Percentiles rank a stretch among this genome's conserved stretches.
phyloP scores from a whole-genome alignment of 169 alveolate species.

The Besnoitia besnoiti region DNA sequence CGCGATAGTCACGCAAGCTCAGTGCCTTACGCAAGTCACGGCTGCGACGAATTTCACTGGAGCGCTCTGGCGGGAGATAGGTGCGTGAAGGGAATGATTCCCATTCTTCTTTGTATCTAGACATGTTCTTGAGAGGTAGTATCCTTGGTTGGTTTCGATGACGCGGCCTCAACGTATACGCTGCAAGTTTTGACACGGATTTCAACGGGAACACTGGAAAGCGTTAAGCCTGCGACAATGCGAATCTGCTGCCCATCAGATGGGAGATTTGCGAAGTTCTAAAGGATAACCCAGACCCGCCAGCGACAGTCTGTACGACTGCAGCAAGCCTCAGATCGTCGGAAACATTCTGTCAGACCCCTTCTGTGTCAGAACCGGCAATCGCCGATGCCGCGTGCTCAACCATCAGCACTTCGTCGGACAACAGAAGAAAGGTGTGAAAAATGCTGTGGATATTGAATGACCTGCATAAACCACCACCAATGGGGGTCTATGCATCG shows the following conservation, averaged over 20 bases:
- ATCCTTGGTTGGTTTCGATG: too few relatives aligned
- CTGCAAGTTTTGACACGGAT: too few relatives aligned
- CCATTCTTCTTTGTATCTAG: background rate
- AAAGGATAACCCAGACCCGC: background rate
- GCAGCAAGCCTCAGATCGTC: background rate
- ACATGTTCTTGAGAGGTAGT: background rate
- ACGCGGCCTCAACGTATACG: too few relatives aligned
- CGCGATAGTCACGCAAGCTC: too few relatives aligned
- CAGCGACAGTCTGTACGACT: background rate
- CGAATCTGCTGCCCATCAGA: background rate
- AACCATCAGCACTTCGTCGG: background rate
- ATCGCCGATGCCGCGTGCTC: slow-evolving; percentile 17
- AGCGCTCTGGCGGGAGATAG: background rate
- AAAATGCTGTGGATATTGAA: too few relatives aligned
- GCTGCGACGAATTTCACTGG: background rate
- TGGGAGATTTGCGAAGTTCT: background rate
- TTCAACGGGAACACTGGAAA: too few relatives aligned
- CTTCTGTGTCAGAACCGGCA: background rate
- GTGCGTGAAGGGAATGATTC: background rate
- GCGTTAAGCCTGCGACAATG: background rate
- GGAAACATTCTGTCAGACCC: slow-evolving; percentile 3
- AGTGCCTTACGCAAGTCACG: too few relatives aligned
- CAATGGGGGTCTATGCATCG: too few relatives aligned
- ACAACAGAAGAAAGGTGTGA: background rate
- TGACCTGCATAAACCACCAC: too few relatives aligned